Conservation (phyloP, 2,329 filamentous ascomycete species). For the Calonectria pseudoturangicola region DNA sequence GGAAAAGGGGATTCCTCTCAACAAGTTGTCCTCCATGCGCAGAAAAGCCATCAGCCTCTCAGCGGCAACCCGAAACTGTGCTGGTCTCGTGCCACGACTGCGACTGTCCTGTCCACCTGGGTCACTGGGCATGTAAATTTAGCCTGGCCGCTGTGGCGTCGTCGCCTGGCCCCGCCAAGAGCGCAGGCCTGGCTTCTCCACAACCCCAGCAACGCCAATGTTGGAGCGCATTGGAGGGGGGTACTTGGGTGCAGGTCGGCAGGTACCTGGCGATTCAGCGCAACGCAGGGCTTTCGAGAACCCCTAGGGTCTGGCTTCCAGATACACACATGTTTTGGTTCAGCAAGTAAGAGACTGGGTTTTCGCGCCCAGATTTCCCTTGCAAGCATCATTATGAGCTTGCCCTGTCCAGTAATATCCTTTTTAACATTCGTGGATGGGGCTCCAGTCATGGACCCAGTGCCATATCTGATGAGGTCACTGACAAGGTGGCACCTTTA, state of each 20-base stretch:
- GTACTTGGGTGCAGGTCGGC: conserved; percentile 4
- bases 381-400: neutral
- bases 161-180: conserved; percentile 38
- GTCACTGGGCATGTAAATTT: conserved; percentile 12
- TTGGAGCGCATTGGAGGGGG: conserved; percentile 10
- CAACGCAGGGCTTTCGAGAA: neutral
- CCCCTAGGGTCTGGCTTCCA: too few relatives aligned
- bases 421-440: conserved; percentile 26
- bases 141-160: conserved; percentile 38
- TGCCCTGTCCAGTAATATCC: conserved; percentile 22
- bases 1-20: neutral
- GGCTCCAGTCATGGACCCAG: neutral
- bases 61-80: neutral
- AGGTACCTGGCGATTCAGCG: neutral
- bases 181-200: conserved; percentile 33
- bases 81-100: conserved; percentile 34
- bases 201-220: conserved; percentile 38
- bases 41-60: too few relatives aligned
- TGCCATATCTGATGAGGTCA: conserved; percentile 24
- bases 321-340: neutral
- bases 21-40: too few relatives aligned
- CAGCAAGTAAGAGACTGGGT: too few relatives aligned
- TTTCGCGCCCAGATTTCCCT: neutral
- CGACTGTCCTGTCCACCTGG: neutral
- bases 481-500: conserved; percentile 29